These are phyloP conservation scores for Neofusicoccum umdonicola DNA, from an alignment of 2,329 filamentous ascomycete genomes.

Conservation along the genomic window DNA sequence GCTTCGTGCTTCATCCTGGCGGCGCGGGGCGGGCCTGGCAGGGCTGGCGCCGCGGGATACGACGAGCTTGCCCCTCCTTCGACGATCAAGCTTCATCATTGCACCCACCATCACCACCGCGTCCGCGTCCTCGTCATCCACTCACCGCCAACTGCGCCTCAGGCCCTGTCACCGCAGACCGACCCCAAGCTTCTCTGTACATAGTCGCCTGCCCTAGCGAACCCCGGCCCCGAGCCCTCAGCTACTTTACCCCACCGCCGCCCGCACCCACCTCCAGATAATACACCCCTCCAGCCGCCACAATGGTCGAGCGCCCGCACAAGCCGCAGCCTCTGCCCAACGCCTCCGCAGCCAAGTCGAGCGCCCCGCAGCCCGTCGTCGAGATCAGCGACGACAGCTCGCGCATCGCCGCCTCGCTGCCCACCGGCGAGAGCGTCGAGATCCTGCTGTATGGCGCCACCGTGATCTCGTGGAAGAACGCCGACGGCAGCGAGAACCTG, in stretches of 20 bases:
- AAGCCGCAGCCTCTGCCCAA: slow-evolving; percentile 63
- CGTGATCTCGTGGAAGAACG: slow-evolving; percentile 82
- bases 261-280: not conserved
- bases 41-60: not conserved
- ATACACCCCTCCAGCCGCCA: not conserved
- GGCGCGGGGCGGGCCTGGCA: slow-evolving; percentile 1
- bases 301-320: slow-evolving; percentile 79
- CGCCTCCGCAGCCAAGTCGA: slow-evolving; percentile 54
- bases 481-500: slow-evolving; percentile 74
- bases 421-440: slow-evolving; percentile 81
- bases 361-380: slow-evolving; percentile 75
- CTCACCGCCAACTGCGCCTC: slow-evolving; percentile 6
- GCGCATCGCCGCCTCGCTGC: slow-evolving; percentile 74
- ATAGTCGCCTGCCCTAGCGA: not conserved
- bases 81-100: slow-evolving; percentile 8
- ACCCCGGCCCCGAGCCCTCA: not conserved
- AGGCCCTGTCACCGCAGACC: not conserved
- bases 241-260: not conserved
- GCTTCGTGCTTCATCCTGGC: slow-evolving; percentile 10
- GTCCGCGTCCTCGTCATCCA: not conserved
- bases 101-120: slow-evolving; percentile 11
- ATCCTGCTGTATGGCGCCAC: slow-evolving; percentile 90
- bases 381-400: slow-evolving; percentile 69
- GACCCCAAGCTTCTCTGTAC: not conserved
- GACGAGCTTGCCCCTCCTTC: slow-evolving; percentile 10